Conservation (phyloP, 2,329 filamentous ascomycete species). For the Biscogniauxia marginata region DNA sequence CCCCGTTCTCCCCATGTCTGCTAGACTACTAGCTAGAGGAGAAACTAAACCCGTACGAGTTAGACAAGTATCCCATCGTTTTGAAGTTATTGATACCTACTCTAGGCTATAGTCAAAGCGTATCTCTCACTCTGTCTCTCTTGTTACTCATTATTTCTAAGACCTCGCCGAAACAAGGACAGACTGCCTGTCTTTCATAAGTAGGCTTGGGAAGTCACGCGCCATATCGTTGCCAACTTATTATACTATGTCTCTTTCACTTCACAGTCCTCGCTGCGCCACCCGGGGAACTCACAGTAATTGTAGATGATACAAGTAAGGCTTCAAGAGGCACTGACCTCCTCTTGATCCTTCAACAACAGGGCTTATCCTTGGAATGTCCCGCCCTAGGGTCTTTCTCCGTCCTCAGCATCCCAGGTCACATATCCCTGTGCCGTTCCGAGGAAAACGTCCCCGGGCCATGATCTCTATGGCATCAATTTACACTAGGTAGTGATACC, state of each 20-base stretch:
- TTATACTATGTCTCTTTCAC: not conserved
- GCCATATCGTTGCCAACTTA: too few relatives aligned
- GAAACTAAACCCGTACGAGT: not conserved
- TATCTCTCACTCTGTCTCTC: not conserved
- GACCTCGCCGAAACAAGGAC: not conserved
- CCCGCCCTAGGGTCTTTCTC: not conserved
- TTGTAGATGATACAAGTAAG: not conserved
- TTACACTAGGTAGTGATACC: not conserved
- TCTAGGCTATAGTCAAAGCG: not conserved
- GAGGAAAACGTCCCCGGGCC: not conserved
- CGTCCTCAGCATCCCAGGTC: not conserved
- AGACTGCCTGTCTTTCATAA: too few relatives aligned
- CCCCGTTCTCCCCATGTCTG: not conserved
- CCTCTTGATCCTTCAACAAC: not conserved
- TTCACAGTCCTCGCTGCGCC: not conserved
- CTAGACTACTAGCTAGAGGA: not conserved
- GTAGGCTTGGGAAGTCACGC: too few relatives aligned
- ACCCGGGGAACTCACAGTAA: not conserved
- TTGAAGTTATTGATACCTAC: not conserved
- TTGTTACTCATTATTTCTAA: not conserved
- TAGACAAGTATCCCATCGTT: not conserved
- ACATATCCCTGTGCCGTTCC: not conserved
- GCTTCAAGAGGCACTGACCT: not conserved
- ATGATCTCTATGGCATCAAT: not conserved
- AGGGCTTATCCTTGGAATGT: not conserved